Evolutionary conservation across 768 basidiomycete genomes (phyloP).

Genomic region (Rhizopogon rudus): DNA sequence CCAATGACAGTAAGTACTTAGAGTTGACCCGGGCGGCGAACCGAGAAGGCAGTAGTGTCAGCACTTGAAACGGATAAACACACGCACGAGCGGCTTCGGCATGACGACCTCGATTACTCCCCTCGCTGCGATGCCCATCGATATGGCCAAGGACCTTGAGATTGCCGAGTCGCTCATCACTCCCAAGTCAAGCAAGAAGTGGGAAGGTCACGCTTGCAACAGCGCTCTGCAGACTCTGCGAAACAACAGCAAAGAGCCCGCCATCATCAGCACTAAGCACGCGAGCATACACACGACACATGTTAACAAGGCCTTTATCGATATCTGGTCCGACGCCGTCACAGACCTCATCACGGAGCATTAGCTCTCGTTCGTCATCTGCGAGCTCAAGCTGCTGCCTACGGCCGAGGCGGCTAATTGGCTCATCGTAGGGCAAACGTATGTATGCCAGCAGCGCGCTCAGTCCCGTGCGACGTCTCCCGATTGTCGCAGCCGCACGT

Average conservation of each 20-base stretch:
- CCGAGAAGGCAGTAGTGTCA: no score
- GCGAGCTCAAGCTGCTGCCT: slow-evolving; percentile 49
- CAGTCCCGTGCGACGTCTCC: slow-evolving; percentile 20
- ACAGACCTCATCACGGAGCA: slow-evolving; percentile 60
- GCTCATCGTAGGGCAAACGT: slow-evolving; percentile 67
- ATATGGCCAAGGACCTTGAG: slow-evolving; percentile 47
- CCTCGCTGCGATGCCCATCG: slow-evolving; percentile 53
- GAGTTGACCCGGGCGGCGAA: no score
- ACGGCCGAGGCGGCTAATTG: slow-evolving; percentile 39
- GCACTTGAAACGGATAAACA: no score
- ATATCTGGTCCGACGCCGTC: slow-evolving; percentile 76
- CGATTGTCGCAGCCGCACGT: slow-evolving; percentile 26
- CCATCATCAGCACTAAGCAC: slow-evolving; percentile 33
- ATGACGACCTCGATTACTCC: slow-evolving; percentile 27
- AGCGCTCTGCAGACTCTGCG: slow-evolving; percentile 16
- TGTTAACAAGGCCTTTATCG: slow-evolving; percentile 77
- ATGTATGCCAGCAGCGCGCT: slow-evolving; percentile 32
- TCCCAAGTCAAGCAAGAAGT: slow-evolving; percentile 23
- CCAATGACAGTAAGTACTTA: no score
- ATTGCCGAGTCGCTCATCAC: slow-evolving; percentile 35
- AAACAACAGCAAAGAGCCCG: slow-evolving; percentile 6
- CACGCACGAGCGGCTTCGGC: slow-evolving; percentile 53
- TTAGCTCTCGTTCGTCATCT: slow-evolving; percentile 70
- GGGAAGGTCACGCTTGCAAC: slow-evolving; percentile 22
- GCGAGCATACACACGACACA: slow-evolving; percentile 37